Base-by-base conservation (phyloP, 768 basidiomycete species). In the Panaeolus papilionaceus region DNA sequence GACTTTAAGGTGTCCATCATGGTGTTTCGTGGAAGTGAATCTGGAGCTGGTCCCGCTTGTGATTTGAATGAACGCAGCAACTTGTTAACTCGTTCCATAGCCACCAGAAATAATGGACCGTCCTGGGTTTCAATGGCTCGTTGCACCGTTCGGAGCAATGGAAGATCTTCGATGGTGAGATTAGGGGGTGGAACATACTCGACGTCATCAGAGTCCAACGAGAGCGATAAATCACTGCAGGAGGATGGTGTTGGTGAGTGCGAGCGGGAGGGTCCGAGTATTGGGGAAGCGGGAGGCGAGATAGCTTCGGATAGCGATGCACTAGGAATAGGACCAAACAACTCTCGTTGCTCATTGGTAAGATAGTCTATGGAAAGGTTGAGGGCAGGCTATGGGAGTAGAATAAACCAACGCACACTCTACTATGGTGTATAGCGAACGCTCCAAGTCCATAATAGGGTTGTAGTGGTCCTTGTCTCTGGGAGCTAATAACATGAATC, bases 401-500 rank as follows among this genome's bases (percentile, higher is more conserved):
- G 4, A 16, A 33, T 28, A 33, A 49, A 26, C 33, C 42, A n/a
- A 75, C 86, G 38, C 67, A 92, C 92, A 85, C 78, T 92, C 86
- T 67, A 94, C 78, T 58, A 95, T 93, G 62, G 88, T 88, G 75
- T 89, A 84, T 37, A 95, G 77, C 11, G 89, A 85, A 68, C 84
- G 83, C 79, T 93, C 91, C 39, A 95, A 80, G 73, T 92, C 92
- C 83, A 90, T 85, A 66, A 95, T 90, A 14, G 94, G 94, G 75
- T 92, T 91, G 77, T 94, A 95, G 71, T 94, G 92, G 71, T 95
- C 93, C 71, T 88, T 88, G 81, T 95, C 93, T 73, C 89, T 92
- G 38, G 94, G 94, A 51, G 85, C 88, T 64, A 95, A 84, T 67
- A 95, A 83, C 69, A 92, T 85, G 79, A 89, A 95, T 75, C 92